Base-by-base conservation (phyloP, 768 basidiomycete species). In the Ramaria rubella region DNA sequence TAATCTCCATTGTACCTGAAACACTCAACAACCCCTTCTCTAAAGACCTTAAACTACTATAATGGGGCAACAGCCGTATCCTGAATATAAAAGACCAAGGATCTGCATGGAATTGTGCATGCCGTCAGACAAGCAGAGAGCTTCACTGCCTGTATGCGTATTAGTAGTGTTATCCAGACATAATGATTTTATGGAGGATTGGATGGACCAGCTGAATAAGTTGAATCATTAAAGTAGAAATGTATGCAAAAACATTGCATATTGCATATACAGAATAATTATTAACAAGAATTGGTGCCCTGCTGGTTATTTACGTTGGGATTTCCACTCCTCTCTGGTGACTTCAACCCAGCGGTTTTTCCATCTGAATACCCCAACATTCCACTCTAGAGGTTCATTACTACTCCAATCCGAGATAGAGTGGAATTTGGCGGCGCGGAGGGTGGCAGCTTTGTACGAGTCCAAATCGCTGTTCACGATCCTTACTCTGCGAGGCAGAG, bases 331-430 rank as follows among this genome's bases (percentile, higher is more conserved):
- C 11, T 58, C 49, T 12, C 56, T 33, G 23, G 57, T 53, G 17
- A 60, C 19, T 49, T 60, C 60, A n/a, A 57, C 29, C 42, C 43
- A 46, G 15, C 42, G 42, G 19, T 46, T 30, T 24, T 42, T 42
- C 60, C 60, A 58, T 21, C 38, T 31, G 5, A 34, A 58, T 6
- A 58, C 29, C 3, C 59, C 59, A 26, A 55, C 49, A 29, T 27
- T 78, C 87, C 87, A 88, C 33, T 73, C 64, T 27, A 80, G 68
- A 5, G 87, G 58, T 1, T 86, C 86, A n/a, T 82, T 63, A 34
- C 63, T 77, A 44, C 70, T 73, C 11, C 68, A 69, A 49, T 73
- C 67, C 38, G 77, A 77, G 12, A 75, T 67, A 26, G 65, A 58
- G 36, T 55, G 56, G 59, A 90, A 90, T 14, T 80, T 80, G 31